Percentiles rank a stretch among this genome's conserved stretches.
These are phyloP conservation scores for Microstroma glucosiphilum DNA, from an alignment of 1,284 basidiomycete genomes.

Conservation along the genomic window DNA sequence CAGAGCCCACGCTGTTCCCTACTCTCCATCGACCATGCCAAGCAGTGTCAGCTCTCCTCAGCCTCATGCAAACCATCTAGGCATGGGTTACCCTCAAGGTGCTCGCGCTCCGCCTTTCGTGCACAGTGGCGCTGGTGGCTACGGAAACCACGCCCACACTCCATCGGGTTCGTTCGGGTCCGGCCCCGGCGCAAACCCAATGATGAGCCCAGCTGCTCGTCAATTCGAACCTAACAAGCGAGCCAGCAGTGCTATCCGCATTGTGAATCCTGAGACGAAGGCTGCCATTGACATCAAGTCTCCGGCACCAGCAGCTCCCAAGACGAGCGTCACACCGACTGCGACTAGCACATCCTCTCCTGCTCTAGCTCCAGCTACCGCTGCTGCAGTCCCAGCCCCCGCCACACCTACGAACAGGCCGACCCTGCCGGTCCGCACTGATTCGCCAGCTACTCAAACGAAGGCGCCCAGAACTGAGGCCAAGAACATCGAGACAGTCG, in stretches of 20 bases:
- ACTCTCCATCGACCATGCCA: conserved; percentile 27
- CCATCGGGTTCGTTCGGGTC: conserved; percentile 34
- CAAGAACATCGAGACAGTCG: conserved; percentile 31
- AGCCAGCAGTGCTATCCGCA: conserved; percentile 45
- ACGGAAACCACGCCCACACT: conserved; percentile 22
- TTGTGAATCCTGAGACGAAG: conserved; percentile 50
- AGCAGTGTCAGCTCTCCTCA: conserved; percentile 32
- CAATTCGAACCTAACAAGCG: conserved; percentile 49
- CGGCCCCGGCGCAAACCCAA: conserved; percentile 27
- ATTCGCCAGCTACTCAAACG: conserved; percentile 16
- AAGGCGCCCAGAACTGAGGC: conserved; percentile 3
- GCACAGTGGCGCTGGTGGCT: conserved; percentile 18
- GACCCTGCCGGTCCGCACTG: conserved; percentile 22
- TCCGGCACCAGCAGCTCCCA: neutral
- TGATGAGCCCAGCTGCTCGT: conserved; percentile 49
- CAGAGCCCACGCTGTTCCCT: conserved; percentile 10
- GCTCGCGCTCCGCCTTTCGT: conserved; percentile 25
- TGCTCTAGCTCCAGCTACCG: conserved; percentile 12
- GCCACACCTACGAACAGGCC: conserved; percentile 19
- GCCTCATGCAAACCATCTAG: conserved; percentile 19
- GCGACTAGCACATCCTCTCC: neutral
- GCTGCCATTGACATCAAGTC: conserved; percentile 33
- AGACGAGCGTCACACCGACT: neutral
- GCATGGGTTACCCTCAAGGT: conserved; percentile 22
- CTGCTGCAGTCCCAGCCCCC: conserved; percentile 14